phyloP scores from a whole-genome alignment of 768 basidiomycete genomes.

The Floccularia luteovirens region DNA sequence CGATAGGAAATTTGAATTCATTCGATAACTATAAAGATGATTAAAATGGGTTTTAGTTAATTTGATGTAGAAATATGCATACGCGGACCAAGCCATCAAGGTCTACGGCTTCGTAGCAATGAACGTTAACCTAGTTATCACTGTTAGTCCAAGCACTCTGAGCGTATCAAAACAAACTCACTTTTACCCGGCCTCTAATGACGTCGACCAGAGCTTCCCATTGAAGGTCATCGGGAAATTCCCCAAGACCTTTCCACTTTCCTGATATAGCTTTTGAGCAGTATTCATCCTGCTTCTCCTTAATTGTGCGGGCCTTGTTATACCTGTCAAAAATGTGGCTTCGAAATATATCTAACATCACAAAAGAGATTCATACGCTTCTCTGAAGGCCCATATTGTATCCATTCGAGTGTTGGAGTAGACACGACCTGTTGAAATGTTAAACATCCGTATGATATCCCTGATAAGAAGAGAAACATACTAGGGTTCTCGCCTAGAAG shows the following conservation, averaged over 20 bases:
- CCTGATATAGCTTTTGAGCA: slow-evolving; percentile 42
- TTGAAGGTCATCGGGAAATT: slow-evolving; percentile 64
- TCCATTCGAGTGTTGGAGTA: slow-evolving; percentile 58
- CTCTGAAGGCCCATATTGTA: slow-evolving; percentile 58
- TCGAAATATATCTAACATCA: not conserved
- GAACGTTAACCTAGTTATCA: slow-evolving; percentile 39
- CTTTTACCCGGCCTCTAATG: slow-evolving; percentile 71
- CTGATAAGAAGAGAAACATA: slow-evolving; percentile 13
- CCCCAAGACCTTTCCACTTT: slow-evolving; percentile 41
- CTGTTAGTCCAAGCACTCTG: not conserved
- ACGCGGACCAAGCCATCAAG: slow-evolving; percentile 66
- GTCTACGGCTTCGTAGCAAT: slow-evolving; percentile 60
- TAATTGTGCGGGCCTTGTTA: slow-evolving; percentile 58
- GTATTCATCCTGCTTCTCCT: slow-evolving; percentile 60
- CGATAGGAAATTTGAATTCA: slow-evolving; percentile 77
- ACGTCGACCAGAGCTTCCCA: slow-evolving; percentile 80
- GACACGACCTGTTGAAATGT: slow-evolving; percentile 16
- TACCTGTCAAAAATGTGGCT: slow-evolving; percentile 32
- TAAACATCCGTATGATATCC: not conserved
- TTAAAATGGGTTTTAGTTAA: not conserved
- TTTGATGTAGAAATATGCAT: slow-evolving; percentile 11
- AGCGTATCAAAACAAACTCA: slow-evolving; percentile 11
- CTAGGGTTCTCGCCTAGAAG: slow-evolving; percentile 47
- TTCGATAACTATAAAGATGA: slow-evolving; percentile 50
- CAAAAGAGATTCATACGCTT: slow-evolving; percentile 34